Percentiles rank a stretch among this genome's conserved stretches.
phyloP scores from a whole-genome alignment of 108 stramenopile species.

The Licmophora abbreviata region DNA sequence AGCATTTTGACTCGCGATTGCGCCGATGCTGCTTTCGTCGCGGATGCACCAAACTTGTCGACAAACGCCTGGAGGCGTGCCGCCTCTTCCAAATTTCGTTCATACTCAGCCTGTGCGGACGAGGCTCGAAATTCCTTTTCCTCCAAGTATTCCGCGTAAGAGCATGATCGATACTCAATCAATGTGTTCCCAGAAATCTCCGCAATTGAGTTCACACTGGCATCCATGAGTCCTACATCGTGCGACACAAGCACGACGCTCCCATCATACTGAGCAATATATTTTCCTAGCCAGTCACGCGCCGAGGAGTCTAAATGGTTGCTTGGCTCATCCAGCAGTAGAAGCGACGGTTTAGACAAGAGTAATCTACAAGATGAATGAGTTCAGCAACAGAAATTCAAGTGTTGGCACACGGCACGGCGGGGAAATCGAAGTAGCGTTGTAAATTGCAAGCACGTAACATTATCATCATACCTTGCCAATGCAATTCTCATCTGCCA shows the following conservation, averaged over 20 bases:
- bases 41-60: slow-evolving; percentile 79
- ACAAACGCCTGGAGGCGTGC: slow-evolving; percentile 83
- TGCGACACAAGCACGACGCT: slow-evolving; percentile 81
- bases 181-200: slow-evolving; percentile 61
- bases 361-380: no score
- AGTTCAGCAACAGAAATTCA: no score
- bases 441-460: no score
- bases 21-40: slow-evolving; percentile 82
- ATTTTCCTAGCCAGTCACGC: slow-evolving; percentile 76
- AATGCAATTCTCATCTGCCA: slow-evolving; percentile 95
- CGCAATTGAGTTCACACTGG: slow-evolving; percentile 71
- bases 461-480: no score
- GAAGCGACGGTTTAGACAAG: slow-evolving; percentile 68
- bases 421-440: no score
- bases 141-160: slow-evolving; percentile 61
- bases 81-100: slow-evolving; percentile 77
- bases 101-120: slow-evolving; percentile 71
- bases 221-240: slow-evolving; percentile 65
- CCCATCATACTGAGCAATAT: slow-evolving; percentile 75
- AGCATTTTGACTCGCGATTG: slow-evolving; percentile 86
- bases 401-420: no score
- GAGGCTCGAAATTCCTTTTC: slow-evolving; percentile 72
- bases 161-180: slow-evolving; percentile 56
- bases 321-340: slow-evolving; percentile 83
- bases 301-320: slow-evolving; percentile 76